Evolutionary conservation across 208 protist species (phyloP), one percentile per base, ranked within the genome.

Genomic region (Trypanosoma lewisi): DNA sequence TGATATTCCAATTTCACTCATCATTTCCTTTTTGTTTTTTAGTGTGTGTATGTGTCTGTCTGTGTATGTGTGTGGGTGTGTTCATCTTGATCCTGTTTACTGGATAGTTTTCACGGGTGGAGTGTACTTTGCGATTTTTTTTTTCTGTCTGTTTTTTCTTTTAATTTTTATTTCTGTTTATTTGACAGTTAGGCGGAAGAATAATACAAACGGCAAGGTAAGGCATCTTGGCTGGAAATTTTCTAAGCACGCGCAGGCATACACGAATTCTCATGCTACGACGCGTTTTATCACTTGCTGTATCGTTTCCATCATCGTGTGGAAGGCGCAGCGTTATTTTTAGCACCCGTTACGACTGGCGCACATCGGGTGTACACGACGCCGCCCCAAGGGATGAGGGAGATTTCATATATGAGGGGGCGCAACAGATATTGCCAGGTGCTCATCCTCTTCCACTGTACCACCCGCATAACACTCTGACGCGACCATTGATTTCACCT

Each of bases 391-490:
- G 91, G 1, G 91, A 91, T 56, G 85, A 82, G 2, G 75, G 44
- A 1, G 91, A 96, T 51, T 94, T 94, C 50, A 33, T 79, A 33
- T 94, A 93, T 56, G 83, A 81, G 39, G 84, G 85, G 11, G 57
- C 73, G 2, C 51, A 73, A 5, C 91, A 94, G 44, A 75, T 84
- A 7, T 52, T 96, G 0, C 82, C 91, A 1, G 91, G 91, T 16
- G 77, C 87, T 4, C 91, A 96, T 63, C 91, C 91, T 1, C 73
- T 96, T 7, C 91, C 91, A 21, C 76, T 96, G 16, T 79, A 79
- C 21, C 64, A 82, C 34, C 82, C 87, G 0, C 61, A 93, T 41
- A 93, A 94, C 60, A 85, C 68, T 42, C 60, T 91, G 17, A 93
- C 91, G 11, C 81, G 75, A 21, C 87, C 91, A 2, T 66, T 81